A percentile compares a stretch with the other conserved stretches of the same genome.
These are phyloP conservation scores for Ceratocystis ficicola DNA, from an alignment of 2,329 filamentous ascomycete species.

Conservation along the genomic window DNA sequence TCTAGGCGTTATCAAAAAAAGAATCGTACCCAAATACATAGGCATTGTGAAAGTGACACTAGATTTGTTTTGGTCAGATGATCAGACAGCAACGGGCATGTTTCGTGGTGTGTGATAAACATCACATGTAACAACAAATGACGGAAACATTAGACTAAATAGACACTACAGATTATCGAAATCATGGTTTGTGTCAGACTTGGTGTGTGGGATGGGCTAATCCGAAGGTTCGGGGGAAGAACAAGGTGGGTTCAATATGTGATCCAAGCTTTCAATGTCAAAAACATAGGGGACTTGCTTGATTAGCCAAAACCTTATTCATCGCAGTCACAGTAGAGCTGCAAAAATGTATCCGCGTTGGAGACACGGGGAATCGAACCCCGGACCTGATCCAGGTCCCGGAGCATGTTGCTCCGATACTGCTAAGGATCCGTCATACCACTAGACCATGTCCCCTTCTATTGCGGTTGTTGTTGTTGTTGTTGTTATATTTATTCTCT, in stretches of 20 bases:
- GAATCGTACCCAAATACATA: background rate
- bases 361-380: constrained; percentile 21
- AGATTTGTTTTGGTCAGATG: background rate
- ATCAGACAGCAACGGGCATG: background rate
- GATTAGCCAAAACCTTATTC: background rate
- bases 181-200: background rate
- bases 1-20: background rate
- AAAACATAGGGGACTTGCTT: background rate
- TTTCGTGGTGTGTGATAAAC: background rate
- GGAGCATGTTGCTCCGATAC: background rate
- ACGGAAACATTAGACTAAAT: background rate
- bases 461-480: background rate
- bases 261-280: background rate
- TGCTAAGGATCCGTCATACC: constrained; percentile 23
- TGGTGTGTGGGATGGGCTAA: no score
- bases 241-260: background rate
- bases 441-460: constrained; percentile 14
- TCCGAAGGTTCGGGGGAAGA: no score
- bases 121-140: background rate
- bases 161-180: no score
- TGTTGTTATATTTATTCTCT: no score
- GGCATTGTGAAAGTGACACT: background rate
- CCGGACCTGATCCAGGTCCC: constrained; percentile 19
- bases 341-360: background rate
- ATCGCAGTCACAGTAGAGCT: background rate